phyloP scores from a whole-genome alignment of 441 rosid species.

The Biscutella laevigata region DNA sequence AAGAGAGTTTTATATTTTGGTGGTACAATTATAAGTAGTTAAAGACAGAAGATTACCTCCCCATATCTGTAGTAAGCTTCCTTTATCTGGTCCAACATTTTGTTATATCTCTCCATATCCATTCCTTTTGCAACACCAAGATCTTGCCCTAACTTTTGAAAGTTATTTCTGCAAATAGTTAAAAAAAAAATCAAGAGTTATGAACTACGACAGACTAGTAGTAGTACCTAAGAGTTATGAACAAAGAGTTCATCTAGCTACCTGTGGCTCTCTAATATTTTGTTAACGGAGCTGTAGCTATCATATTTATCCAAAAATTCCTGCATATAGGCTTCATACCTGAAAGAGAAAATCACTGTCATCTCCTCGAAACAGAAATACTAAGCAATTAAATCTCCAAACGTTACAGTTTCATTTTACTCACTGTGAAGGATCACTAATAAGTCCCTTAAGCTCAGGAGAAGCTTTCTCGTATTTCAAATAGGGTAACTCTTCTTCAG shows the following conservation, averaged over 20 bases:
- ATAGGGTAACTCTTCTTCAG: conserved; percentile 55
- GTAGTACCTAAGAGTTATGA: conserved; percentile 1
- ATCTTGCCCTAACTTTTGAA: conserved; percentile 67
- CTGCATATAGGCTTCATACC: conserved; percentile 74
- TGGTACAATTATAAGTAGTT: background rate
- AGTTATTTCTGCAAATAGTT: conserved; percentile 34
- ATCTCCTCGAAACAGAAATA: conserved; percentile 16
- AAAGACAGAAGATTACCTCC: conserved; percentile 38
- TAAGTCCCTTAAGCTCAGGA: conserved; percentile 74
- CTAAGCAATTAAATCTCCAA: background rate
- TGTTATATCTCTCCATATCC: conserved; percentile 60
- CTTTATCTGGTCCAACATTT: conserved; percentile 45
- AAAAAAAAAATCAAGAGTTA: background rate
- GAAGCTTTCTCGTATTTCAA: conserved; percentile 72
- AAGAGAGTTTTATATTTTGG: background rate
- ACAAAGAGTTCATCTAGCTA: conserved; percentile 24
- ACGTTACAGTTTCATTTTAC: conserved; percentile 26
- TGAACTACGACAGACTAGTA: background rate
- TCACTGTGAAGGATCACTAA: conserved; percentile 72
- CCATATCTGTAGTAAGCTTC: conserved; percentile 58
- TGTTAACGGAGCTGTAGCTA: conserved; percentile 63
- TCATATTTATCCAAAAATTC: conserved; percentile 79
- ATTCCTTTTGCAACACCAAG: conserved; percentile 60
- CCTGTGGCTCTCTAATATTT: conserved; percentile 73
- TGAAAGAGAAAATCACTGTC: conserved; percentile 23